Percentiles rank a stretch among this genome's conserved stretches.
These are phyloP conservation scores for Colletotrichum sansevieriae DNA, from an alignment of 2,329 filamentous ascomycete genomes.

Conservation along the genomic window DNA sequence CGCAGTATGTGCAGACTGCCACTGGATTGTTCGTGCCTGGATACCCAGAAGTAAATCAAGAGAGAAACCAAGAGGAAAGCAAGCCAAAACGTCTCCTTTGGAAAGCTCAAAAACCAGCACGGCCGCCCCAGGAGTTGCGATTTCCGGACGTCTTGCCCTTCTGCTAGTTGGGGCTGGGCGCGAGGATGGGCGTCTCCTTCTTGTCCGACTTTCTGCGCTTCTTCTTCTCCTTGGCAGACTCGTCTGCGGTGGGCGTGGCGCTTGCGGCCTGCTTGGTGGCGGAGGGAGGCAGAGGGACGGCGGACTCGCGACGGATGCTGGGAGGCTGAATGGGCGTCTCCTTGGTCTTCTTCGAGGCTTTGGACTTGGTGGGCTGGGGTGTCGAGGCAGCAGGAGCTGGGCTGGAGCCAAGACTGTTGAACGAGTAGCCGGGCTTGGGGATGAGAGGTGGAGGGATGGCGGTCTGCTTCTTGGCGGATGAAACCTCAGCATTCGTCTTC, in stretches of 20 bases:
- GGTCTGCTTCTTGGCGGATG: slow-evolving; percentile 49
- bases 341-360: slow-evolving; percentile 50
- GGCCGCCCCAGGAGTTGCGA: background rate
- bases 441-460: slow-evolving; percentile 50
- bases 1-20: background rate
- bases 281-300: slow-evolving; percentile 26
- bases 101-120: no score
- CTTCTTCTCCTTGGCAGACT: slow-evolving; percentile 44
- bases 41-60: slow-evolving; percentile 6
- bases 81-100: no score
- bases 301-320: slow-evolving; percentile 26
- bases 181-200: slow-evolving; percentile 47
- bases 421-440: slow-evolving; percentile 44
- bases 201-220: slow-evolving; percentile 39
- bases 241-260: slow-evolving; percentile 8
- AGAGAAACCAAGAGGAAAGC: no score
- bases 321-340: slow-evolving; percentile 47
- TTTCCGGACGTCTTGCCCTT: background rate
- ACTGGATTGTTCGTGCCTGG: background rate
- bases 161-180: slow-evolving; percentile 21
- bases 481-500: slow-evolving; percentile 45
- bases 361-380: slow-evolving; percentile 43
- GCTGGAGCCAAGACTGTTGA: slow-evolving; percentile 42
- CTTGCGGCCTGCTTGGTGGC: slow-evolving; percentile 16
- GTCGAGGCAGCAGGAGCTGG: slow-evolving; percentile 44